These are phyloP conservation scores for Plasmodium adleri DNA, from an alignment of 169 alveolate genomes.

Conservation along the genomic window DNA sequence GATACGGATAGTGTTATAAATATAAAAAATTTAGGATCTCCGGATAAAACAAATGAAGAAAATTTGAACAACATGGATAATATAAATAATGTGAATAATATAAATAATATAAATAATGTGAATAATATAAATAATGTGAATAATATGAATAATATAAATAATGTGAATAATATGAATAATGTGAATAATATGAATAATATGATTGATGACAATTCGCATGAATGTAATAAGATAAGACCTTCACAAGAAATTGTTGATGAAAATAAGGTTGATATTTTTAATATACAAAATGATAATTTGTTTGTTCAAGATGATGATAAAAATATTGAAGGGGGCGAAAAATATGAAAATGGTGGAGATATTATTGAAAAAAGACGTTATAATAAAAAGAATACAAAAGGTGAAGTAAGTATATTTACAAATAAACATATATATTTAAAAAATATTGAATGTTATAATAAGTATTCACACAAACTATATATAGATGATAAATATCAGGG, in stretches of 20 bases:
- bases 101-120: not conserved
- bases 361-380: not conserved
- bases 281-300: too few relatives aligned
- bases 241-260: not conserved
- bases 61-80: not conserved
- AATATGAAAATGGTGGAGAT: not conserved
- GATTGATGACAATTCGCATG: not conserved
- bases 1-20: not conserved
- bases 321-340: too few relatives aligned
- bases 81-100: not conserved
- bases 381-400: not conserved
- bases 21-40: not conserved
- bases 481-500: slow-evolving; percentile 44
- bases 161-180: not conserved
- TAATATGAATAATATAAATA: not conserved
- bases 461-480: slow-evolving; percentile 43
- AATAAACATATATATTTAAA: slow-evolving; percentile 50
- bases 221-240: not conserved
- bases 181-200: not conserved
- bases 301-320: too few relatives aligned
- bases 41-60: not conserved
- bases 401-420: slow-evolving; percentile 2
- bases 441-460: slow-evolving; percentile 54
- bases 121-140: not conserved
- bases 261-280: too few relatives aligned